Base-by-base conservation (phyloP, 2,329 filamentous ascomycete species). In the Rosellinia necatrix region DNA sequence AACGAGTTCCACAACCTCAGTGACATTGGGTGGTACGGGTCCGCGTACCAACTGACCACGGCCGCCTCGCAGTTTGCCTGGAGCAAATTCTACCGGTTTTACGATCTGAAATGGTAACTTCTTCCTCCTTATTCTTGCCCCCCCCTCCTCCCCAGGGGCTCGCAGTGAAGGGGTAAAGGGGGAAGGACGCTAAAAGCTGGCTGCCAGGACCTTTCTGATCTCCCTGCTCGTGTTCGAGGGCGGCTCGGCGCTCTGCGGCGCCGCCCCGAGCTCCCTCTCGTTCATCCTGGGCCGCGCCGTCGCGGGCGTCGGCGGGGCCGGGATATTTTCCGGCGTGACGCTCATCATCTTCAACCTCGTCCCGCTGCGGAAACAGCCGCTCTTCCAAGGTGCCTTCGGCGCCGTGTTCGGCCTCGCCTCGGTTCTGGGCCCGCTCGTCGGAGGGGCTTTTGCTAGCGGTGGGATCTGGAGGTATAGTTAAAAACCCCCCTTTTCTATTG, bases 21-120 rank as follows among this genome's bases (percentile, higher is more conserved):
- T 3, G 74, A 78, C 51, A 70, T 78, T 4, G 73, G 70, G 29
- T 78, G 75, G 75, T 77, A 78, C 48, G 72, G 73, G 1, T 70
- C 54, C 3, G 70, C 70, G 13, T 71, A 70, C 52, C 63, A 72
- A 56, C 62, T 74, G 50, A 70, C 71, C 34, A 49, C 66, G 56
- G 2, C 24, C 2, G 44, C n/a, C 8, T 68, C 71, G 37, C 70
- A 72, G 22, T 59, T 70, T 4, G 25, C 62, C 10, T 68, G 66
- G 53, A 67, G 69, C 3, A 72, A 71, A n/a, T n/a, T n/a, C n/a
- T n/a, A n/a, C n/a, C n/a, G n/a, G n/a, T n/a, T n/a, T n/a, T n/a
- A n/a, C n/a, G n/a, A n/a, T n/a, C n/a, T n/a, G n/a, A n/a, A n/a
- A n/a, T n/a, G n/a, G n/a, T n/a, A n/a, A n/a, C n/a, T n/a, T n/a